Base-by-base conservation (phyloP, 169 alveolate genomes). In the Eimeria praecox region DNA sequence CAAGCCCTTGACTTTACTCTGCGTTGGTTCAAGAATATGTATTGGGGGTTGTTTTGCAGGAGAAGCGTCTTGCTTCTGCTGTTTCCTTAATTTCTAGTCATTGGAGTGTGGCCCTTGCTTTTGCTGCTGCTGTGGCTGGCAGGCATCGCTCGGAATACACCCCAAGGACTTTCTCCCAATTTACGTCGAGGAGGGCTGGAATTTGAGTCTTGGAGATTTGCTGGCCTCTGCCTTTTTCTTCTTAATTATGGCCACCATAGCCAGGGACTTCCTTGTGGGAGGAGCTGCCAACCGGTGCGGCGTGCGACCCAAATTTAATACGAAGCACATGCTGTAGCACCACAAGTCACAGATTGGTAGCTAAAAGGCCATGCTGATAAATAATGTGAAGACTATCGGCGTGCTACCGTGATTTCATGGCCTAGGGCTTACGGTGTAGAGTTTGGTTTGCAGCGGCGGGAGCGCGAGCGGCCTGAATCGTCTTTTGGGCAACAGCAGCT, bases 91-190 rank as follows among this genome's bases (percentile, higher is more conserved):
- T 16, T 22, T 12, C 14, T 20, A 12, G 42, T 18, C 42, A 10
- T 20, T 40, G 46, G n/a, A 9, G n/a, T 78, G 64, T 10, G 40
- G 66, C 42, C 88, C 46, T 6, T 24, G 42, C 66, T 12, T 18
- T 8, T 44, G 42, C 42, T n/a, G 88, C 33, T 49, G 14, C 20
- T 40, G 46, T 35, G 40, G 30, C 35, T 46, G 40, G 27, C 54
- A 93, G 96, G 80, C 89, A 1, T 93, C 96, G 24, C 94, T 93
- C 52, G 96, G 96, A n/a, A 93, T 93, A 30, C 96, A 93, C 80
- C 96, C 96, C 27, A 69, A 88, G 16, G 96, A 93, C 44, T 93
- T 66, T 82, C 89, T 93, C 35, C 96, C 96, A 0, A 83, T 93
- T 14, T 83, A 93, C 78, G 90, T 93, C 54, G 87, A 69, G n/a